Conservation (phyloP, 1,284 basidiomycete species). For the Ceratobasidium sp. region DNA sequence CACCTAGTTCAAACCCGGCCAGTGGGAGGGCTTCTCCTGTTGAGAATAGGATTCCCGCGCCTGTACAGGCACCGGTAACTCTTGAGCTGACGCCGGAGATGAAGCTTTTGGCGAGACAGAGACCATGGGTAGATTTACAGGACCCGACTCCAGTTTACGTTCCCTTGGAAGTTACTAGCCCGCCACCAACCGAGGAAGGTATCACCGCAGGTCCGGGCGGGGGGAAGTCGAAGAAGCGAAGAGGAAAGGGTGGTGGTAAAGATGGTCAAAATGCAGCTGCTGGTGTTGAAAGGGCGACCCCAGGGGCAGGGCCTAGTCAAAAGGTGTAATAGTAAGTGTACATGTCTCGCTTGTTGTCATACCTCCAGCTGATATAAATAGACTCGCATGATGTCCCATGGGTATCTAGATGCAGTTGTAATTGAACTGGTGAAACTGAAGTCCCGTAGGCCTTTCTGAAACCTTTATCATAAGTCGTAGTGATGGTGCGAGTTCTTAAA, state of each 20-base stretch:
- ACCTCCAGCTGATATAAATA: too few relatives aligned
- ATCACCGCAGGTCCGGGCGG: neutral
- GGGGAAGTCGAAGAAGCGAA: constrained; percentile 4
- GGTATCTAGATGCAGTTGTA: neutral
- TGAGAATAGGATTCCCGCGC: constrained; percentile 24
- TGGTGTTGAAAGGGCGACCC: neutral
- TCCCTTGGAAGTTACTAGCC: neutral
- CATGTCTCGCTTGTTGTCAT: too few relatives aligned
- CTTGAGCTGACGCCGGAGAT: constrained; percentile 15
- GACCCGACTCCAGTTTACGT: constrained; percentile 31
- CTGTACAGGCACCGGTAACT: neutral
- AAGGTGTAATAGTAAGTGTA: neutral
- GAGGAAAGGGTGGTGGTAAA: constrained; percentile 9
- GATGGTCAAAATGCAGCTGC: neutral
- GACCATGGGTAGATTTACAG: constrained; percentile 35
- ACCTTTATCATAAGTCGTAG: too few relatives aligned
- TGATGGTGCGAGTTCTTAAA: too few relatives aligned
- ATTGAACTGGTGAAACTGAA: neutral
- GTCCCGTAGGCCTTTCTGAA: too few relatives aligned
- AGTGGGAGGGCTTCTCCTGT: constrained; percentile 32
- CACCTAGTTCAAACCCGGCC: constrained; percentile 25
- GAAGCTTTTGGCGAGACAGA: constrained; percentile 23
- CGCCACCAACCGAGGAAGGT: neutral
- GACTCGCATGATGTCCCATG: neutral
- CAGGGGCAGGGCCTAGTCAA: constrained; percentile 16